Conservation (phyloP, 371 early-diverging fungal species). For the Blakeslea trispora region DNA sequence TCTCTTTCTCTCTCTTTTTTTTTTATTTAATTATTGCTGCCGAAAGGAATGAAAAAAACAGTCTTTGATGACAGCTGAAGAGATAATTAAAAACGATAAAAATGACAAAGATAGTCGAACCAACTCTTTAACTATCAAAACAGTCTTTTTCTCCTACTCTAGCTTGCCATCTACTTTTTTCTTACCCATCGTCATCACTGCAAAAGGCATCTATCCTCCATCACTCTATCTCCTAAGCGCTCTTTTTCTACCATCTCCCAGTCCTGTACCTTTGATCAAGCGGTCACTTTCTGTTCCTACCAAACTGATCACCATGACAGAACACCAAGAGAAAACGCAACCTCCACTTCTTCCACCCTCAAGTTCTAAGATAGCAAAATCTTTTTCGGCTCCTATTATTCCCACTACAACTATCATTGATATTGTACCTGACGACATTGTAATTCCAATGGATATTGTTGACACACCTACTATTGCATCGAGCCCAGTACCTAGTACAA, state of each 20-base stretch:
- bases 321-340: background rate
- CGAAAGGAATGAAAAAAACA: background rate
- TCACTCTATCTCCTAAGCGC: background rate
- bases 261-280: background rate
- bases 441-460: too few relatives aligned
- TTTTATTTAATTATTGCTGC: background rate
- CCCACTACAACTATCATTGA: background rate
- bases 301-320: slow-evolving; percentile 18
- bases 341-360: background rate
- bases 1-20: background rate
- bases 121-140: too few relatives aligned
- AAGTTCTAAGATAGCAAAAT: slow-evolving; percentile 2
- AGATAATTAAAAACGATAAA: slow-evolving; percentile 11
- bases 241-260: background rate
- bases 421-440: too few relatives aligned
- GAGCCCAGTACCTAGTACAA: too few relatives aligned
- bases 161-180: slow-evolving; percentile 7
- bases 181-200: slow-evolving; percentile 9
- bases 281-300: slow-evolving; percentile 10
- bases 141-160: slow-evolving; percentile 5
- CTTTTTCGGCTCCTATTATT: slow-evolving; percentile 3
- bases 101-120: slow-evolving; percentile 16
- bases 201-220: slow-evolving; percentile 18
- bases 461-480: too few relatives aligned
- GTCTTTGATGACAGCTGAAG: slow-evolving; percentile 4